Base-by-base conservation (phyloP, 1,139 yeast species). In the Yamadazyma atmosphaerica region DNA sequence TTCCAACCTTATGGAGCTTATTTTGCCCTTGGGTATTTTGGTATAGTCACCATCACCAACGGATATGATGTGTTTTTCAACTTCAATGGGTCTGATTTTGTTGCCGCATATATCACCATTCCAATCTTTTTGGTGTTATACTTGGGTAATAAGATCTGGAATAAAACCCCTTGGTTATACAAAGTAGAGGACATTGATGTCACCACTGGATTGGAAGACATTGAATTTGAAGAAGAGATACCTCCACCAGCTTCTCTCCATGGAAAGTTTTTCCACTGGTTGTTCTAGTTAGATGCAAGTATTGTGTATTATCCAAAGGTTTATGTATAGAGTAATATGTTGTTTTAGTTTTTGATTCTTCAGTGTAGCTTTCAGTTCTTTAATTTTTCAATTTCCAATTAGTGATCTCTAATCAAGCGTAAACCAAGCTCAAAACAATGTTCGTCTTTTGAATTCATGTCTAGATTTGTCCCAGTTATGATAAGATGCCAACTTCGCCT, bases 21-120 rank as follows among this genome's bases (percentile, higher is more conserved):
- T 51, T 60, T 73, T 35, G 70, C 69, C 31, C 72, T 76, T 3
- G 44, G 58, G 17, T 64, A 74, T 43, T 60, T 74, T 41, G 40
- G 63, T 3, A 31, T 77, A 17, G 54, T 77, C 37, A 56, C 72
- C 17, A 35, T 76, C 33, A 73, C 79, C 15, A 77, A 77, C 44
- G 83, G 82, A 19, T 77, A 74, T 50, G 73, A 70, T 3, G 75
- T 69, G 9, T 76, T 77, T 54, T 67, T 79, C 57, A 58, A 65
- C 36, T 70, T 68, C 60, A 60, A 59, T 35, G 67, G 56, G 3
- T 51, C 66, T 4, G 75, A 74, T 52, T 77, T 78, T 49, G 58
- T 77, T 38, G 80, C 82, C 11, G 79, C 81, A 4, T 78, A 78
- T 56, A 64, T 77, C 43, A 75, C 81, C 43, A 45, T 58, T 44